phyloP scores from a whole-genome alignment of 345 rosid genomes.

The Leavenworthia alabamica region DNA sequence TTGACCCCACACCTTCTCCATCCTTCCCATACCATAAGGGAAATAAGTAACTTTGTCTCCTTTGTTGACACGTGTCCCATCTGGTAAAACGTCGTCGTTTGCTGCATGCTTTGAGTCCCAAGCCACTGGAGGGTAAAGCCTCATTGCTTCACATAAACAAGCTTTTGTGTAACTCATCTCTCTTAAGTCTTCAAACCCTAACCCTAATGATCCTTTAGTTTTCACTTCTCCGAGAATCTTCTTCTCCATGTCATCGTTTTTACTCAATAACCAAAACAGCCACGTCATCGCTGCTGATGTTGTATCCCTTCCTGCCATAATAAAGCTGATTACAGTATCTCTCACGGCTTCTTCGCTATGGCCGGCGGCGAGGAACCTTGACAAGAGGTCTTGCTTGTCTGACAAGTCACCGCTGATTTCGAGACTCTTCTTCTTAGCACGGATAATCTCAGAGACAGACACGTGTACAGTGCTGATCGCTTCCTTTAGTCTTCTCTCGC shows the following conservation, averaged over 20 bases:
- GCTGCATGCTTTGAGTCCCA: conserved; percentile 66
- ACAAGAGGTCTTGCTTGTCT: conserved; percentile 38
- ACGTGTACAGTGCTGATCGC: conserved; percentile 39
- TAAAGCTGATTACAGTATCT: conserved; percentile 56
- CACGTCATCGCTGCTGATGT: conserved; percentile 65
- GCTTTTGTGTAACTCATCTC: conserved; percentile 51
- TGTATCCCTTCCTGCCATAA: conserved; percentile 71
- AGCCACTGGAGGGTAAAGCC: conserved; percentile 71
- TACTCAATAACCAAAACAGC: conserved; percentile 58
- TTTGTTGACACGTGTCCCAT: conserved; percentile 47
- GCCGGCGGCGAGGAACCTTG: conserved; percentile 42
- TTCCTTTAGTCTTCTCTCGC: conserved; percentile 47
- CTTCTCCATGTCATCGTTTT: conserved; percentile 30
- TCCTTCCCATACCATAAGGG: conserved; percentile 74
- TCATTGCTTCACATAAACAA: conserved; percentile 57
- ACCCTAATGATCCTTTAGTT: conserved; percentile 4
- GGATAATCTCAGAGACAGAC: conserved; percentile 35
- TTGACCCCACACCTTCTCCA: conserved; percentile 64
- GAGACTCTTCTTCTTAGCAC: conserved; percentile 29
- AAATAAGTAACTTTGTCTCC: conserved; percentile 57
- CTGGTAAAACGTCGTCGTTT: conserved; percentile 49
- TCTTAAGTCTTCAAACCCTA: conserved; percentile 37
- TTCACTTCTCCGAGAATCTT: conserved; percentile 35
- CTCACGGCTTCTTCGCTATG: conserved; percentile 45
- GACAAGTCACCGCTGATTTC: conserved; percentile 5